Conservation (phyloP, 2,329 filamentous ascomycete genomes). For the Penicillium thymicola region DNA sequence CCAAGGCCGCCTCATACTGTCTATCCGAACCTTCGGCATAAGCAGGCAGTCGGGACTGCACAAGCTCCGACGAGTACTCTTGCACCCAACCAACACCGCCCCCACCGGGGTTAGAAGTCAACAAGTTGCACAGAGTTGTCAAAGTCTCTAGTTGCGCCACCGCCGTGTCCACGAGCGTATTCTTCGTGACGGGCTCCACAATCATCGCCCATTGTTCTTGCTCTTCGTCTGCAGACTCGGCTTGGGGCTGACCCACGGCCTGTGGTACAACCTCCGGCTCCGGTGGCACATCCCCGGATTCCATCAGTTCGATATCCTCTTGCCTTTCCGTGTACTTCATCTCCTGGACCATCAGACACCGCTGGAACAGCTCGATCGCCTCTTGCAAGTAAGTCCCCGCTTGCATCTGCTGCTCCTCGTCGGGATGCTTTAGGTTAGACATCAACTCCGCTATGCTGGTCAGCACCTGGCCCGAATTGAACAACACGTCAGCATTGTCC, state of each 20-base stretch:
- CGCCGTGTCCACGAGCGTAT: slow-evolving; percentile 65
- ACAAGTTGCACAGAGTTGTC: slow-evolving; percentile 51
- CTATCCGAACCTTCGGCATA: slow-evolving; percentile 48
- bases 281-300: slow-evolving; percentile 22
- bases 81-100: slow-evolving; percentile 56
- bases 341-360: slow-evolving; percentile 55
- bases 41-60: slow-evolving; percentile 53
- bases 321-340: slow-evolving; percentile 47
- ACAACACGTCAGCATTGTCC: slow-evolving; percentile 65
- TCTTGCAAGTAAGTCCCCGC: slow-evolving; percentile 57
- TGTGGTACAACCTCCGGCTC: slow-evolving; percentile 7
- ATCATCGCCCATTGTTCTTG: slow-evolving; percentile 64
- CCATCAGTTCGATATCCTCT: slow-evolving; percentile 42
- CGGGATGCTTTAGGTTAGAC: slow-evolving; percentile 50
- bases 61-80: slow-evolving; percentile 52
- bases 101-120: slow-evolving; percentile 40
- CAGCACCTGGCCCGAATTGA: slow-evolving; percentile 69
- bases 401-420: slow-evolving; percentile 42
- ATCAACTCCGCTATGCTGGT: slow-evolving; percentile 62
- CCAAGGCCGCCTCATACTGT: slow-evolving; percentile 53
- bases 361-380: slow-evolving; percentile 58
- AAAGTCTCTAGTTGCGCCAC: slow-evolving; percentile 60
- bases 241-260: slow-evolving; percentile 9
- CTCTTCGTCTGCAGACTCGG: slow-evolving; percentile 17
- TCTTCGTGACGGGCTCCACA: slow-evolving; percentile 63